Percentiles rank a stretch among this genome's conserved stretches.
phyloP scores from a whole-genome alignment of 345 rosid genomes.

The Aquilaria yunnanensis region DNA sequence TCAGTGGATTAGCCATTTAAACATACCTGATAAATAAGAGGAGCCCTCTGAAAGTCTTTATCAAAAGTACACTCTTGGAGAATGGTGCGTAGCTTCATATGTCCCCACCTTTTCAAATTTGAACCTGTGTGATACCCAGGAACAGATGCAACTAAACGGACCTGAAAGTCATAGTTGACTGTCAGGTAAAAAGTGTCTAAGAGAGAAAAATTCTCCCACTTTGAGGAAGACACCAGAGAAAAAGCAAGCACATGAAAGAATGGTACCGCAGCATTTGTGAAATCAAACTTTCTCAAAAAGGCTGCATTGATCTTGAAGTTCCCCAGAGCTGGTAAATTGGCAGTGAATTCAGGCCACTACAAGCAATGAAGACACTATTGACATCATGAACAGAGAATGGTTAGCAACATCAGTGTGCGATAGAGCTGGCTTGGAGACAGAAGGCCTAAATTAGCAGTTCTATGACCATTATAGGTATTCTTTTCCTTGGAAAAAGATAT shows the following conservation, averaged over 20 bases:
- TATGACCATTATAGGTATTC: too few relatives aligned
- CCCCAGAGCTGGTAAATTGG: conserved; percentile 50
- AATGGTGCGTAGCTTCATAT: conserved; percentile 69
- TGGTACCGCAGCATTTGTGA: conserved; percentile 50
- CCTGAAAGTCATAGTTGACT: conserved; percentile 35
- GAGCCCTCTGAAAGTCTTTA: conserved; percentile 69
- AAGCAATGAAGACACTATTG: conserved; percentile 13
- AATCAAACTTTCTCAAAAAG: conserved; percentile 84
- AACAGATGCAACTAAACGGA: conserved; percentile 75
- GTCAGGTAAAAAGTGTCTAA: conserved; percentile 4
- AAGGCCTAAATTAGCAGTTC: background rate
- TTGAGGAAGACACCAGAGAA: background rate
- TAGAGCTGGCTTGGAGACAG: too few relatives aligned
- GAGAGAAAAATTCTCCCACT: background rate
- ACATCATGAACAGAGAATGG: background rate
- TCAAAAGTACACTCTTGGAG: conserved; percentile 74
- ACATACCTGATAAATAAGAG: conserved; percentile 87
- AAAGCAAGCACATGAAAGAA: conserved; percentile 4
- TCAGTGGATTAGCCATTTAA: background rate
- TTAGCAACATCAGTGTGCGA: background rate
- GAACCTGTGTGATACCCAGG: conserved; percentile 92
- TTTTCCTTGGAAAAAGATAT: background rate
- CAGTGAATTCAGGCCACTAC: conserved; percentile 81
- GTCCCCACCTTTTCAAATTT: conserved; percentile 83
- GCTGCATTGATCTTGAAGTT: conserved; percentile 57